Conservation (phyloP, 768 basidiomycete genomes). For the Candolleomyces aberdarensis region DNA sequence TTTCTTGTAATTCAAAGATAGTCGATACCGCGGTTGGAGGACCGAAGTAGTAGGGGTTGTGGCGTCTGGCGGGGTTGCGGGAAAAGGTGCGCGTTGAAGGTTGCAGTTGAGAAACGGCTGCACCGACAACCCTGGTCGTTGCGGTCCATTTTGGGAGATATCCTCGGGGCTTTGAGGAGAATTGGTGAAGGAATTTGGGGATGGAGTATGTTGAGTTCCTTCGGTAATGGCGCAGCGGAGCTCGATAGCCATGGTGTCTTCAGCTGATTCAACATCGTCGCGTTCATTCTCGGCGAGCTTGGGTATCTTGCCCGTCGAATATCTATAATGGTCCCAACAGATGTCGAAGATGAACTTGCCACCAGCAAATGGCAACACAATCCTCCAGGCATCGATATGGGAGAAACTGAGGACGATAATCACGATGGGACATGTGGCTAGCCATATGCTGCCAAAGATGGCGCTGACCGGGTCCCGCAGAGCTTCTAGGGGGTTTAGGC, state of each 20-base stretch:
- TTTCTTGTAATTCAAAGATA: too few relatives aligned
- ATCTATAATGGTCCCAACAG: not conserved
- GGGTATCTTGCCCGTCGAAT: not conserved
- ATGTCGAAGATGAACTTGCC: not conserved
- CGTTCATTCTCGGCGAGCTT: not conserved
- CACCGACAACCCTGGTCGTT: not conserved
- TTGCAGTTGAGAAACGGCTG: too few relatives aligned
- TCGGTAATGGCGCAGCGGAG: not conserved
- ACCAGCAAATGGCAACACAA: slow-evolving; percentile 75
- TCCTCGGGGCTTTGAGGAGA: not conserved
- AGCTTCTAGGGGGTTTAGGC: slow-evolving; percentile 52
- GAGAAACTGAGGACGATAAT: slow-evolving; percentile 76
- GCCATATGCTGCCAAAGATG: slow-evolving; percentile 63
- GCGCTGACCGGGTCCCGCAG: slow-evolving; percentile 76
- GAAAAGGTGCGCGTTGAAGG: too few relatives aligned
- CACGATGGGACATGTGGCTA: slow-evolving; percentile 65
- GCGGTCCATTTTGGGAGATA: not conserved
- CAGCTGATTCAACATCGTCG: not conserved
- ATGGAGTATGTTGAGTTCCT: not conserved
- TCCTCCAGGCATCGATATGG: slow-evolving; percentile 77
- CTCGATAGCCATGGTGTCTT: not conserved
- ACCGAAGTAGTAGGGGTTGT: not conserved
- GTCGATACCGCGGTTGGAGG: too few relatives aligned
- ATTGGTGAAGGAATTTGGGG: not conserved
- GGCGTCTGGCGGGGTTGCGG: not conserved